These are phyloP conservation scores for Syzygium malaccense DNA, from an alignment of 441 rosid genomes.

Conservation along the genomic window DNA sequence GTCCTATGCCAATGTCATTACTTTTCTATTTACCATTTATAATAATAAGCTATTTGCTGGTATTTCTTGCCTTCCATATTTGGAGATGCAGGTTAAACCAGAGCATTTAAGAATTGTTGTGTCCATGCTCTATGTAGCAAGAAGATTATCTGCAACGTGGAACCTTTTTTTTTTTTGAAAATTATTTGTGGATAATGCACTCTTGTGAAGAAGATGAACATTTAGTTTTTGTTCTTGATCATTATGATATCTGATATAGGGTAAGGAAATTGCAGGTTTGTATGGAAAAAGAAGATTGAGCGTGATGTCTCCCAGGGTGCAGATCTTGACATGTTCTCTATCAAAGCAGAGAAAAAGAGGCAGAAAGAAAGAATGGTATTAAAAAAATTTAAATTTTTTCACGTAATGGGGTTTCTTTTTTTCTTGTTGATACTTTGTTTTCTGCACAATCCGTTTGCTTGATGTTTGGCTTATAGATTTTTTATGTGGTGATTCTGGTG, in stretches of 20 bases:
- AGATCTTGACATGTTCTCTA: slow-evolving; percentile 55
- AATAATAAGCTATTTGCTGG: neutral
- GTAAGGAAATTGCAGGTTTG: slow-evolving; percentile 46
- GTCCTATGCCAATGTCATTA: neutral
- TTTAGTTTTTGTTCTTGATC: neutral
- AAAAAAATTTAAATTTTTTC: neutral
- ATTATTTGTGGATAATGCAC: neutral
- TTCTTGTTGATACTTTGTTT: neutral
- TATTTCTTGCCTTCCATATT: neutral
- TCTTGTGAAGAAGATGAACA: neutral
- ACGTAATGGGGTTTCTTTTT: neutral
- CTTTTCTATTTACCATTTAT: neutral
- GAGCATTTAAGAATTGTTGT: neutral
- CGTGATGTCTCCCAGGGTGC: slow-evolving; percentile 68
- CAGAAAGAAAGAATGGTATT: slow-evolving; percentile 78
- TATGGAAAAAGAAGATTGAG: slow-evolving; percentile 92
- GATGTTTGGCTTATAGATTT: neutral
- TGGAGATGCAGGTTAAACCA: neutral
- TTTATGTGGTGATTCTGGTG: neutral
- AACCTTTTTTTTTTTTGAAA: neutral
- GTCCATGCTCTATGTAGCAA: neutral
- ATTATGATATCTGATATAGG: neutral
- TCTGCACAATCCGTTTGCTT: neutral
- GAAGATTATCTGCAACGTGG: neutral
- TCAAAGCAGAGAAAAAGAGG: slow-evolving; percentile 82